Conservation (phyloP, 768 basidiomycete genomes). For the Pisolithus orientalis region DNA sequence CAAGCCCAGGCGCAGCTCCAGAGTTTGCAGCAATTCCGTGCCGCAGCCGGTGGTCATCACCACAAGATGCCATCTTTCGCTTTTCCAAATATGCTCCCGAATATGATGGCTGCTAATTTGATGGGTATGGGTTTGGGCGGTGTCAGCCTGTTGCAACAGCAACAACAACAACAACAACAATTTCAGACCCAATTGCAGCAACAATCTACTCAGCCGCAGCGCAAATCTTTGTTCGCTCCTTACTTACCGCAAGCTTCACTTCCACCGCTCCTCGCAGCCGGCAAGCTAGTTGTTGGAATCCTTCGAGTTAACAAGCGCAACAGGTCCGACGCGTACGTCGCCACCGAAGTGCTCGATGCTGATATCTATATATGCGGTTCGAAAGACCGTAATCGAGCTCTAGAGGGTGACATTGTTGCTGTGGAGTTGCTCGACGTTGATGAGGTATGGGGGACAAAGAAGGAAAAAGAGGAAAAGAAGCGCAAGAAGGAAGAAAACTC, state of each 20-base stretch:
- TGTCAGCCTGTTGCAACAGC: conserved; percentile 83
- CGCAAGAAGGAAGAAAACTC: conserved; percentile 99
- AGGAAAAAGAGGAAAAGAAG: conserved; percentile 99
- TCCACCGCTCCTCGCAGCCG: conserved; percentile 92
- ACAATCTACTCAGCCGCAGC: conserved; percentile 85
- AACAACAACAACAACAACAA: conserved; percentile 64
- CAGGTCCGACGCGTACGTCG: conserved; percentile 96
- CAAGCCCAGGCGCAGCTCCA: conserved; percentile 96
- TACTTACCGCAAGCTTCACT: conserved; percentile 97
- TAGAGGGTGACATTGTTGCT: conserved; percentile 98
- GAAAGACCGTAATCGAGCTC: conserved; percentile 95
- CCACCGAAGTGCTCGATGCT: conserved; percentile 95
- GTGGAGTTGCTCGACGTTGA: conserved; percentile 97
- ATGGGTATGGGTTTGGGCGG: conserved; percentile 84
- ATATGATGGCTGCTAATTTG: conserved; percentile 96
- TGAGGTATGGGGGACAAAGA: conserved; percentile 98
- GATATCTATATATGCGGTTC: conserved; percentile 99
- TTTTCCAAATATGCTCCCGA: conserved; percentile 96
- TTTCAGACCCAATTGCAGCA: conserved; percentile 96
- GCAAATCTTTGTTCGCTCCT: conserved; percentile 97
- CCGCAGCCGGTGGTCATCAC: conserved; percentile 89
- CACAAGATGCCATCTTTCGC: conserved; percentile 97
- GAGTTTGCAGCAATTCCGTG: conserved; percentile 94
- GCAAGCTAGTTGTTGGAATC: conserved; percentile 96
- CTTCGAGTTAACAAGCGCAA: conserved; percentile 97